A percentile compares a stretch with the other conserved stretches of the same genome.
These are phyloP conservation scores for Tetragonia tetragonoides DNA, from an alignment of 148 eudicot genomes.

Conservation along the genomic window DNA sequence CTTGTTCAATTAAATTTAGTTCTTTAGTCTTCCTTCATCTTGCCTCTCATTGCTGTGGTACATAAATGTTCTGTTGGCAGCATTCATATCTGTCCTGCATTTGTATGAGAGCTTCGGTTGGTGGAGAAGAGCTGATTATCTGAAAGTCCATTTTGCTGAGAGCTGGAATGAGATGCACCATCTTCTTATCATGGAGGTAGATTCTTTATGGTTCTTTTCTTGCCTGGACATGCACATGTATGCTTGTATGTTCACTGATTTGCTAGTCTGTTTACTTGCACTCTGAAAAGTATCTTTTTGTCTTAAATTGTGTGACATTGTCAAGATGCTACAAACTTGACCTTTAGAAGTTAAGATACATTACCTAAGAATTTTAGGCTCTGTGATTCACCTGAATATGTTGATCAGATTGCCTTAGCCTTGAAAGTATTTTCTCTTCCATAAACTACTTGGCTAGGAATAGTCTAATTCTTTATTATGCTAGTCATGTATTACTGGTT, in stretches of 20 bases:
- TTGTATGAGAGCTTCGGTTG: constrained; percentile 96
- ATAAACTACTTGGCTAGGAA: too few species aligned
- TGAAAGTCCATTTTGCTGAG: constrained; percentile 99
- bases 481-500: too few species aligned
- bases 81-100: constrained; percentile 92
- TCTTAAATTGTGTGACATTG: too few species aligned
- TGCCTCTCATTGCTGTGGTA: constrained; percentile 9
- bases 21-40: neutral
- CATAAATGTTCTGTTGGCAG: constrained; percentile 37
- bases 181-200: constrained; percentile 98
- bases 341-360: too few species aligned
- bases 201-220: constrained; percentile 2
- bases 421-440: too few species aligned
- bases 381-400: too few species aligned
- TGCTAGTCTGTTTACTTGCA: neutral
- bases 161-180: constrained; percentile 99
- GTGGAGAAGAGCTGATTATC: constrained; percentile 98
- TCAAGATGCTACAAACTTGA: too few species aligned
- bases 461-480: too few species aligned
- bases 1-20: neutral
- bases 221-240: neutral
- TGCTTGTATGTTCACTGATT: neutral
- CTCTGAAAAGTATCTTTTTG: neutral
- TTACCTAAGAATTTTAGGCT: too few species aligned
- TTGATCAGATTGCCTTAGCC: too few species aligned